Evolutionary conservation across 441 rosid genomes (phyloP), one percentile per base, ranked within the genome.

Genomic region (Adansonia rubrostipa): DNA sequence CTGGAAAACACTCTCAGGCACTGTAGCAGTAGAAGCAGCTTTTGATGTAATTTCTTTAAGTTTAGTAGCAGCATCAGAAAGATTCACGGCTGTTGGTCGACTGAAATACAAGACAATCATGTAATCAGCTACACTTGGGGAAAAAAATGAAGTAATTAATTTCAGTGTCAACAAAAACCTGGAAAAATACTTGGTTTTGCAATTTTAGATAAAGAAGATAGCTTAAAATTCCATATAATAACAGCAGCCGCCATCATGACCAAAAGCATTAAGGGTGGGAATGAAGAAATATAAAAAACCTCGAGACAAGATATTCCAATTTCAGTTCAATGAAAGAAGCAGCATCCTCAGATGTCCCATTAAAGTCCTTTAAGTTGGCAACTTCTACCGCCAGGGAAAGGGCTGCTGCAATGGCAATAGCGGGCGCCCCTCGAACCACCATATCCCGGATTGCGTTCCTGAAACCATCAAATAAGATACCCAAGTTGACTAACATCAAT

Each of bases 401-500:
- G 1, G 97, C 96, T 3, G 97, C 98, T 3, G 99, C 90, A 69
- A 96, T 92, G 45, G 99, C 99, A 70, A 94, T 94, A 53, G 99
- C 99, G 64, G 99, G 99, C 53, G 98, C 99, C 77, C 98, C 99
- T 9, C 99, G 97, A 28, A 96, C 99, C 20, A 96, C 96, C 98
- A 96, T 96, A 51, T 92, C 98, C 71, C 87, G 89, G 78, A 96
- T 91, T 19, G 95, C 97, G 50, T 77, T 82, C 98, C 99, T 93
- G 58, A 69, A 48, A 61, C 62, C 64, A 85, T 22, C 17, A 42
- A 71, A 9, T 3, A 10, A 74, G 15, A 28, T 13, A 68, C 4
- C 17, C 28, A 54, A 58, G 2, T 56, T 44, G 33, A 74, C 7
- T 54, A 20, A 15, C 57, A n/a, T 13, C 73, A 79, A 79, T 14